Percentiles rank a stretch among this genome's conserved stretches.
Evolutionary conservation across 441 rosid genomes (phyloP).

Genomic region (Adansonia rubrostipa): DNA sequence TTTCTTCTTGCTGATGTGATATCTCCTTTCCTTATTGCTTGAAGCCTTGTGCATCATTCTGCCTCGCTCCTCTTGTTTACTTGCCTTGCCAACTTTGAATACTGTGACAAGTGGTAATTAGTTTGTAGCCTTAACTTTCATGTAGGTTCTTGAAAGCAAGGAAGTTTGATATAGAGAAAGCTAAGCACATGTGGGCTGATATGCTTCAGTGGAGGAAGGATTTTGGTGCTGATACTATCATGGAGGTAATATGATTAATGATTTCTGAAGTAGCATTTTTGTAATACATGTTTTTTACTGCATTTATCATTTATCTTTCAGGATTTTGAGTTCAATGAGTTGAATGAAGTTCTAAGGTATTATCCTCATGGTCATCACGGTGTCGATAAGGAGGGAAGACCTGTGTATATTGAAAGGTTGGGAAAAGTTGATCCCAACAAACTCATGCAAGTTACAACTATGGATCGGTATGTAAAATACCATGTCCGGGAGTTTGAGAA

Average conservation of each 20-base stretch:
- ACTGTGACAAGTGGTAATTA: not conserved
- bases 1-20: conserved; percentile 18
- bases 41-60: conserved; percentile 14
- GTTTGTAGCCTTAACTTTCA: conserved; percentile 9
- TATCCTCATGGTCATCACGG: conserved; percentile 98
- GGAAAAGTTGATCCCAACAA: conserved; percentile 90
- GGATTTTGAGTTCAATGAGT: conserved; percentile 51
- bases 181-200: conserved; percentile 98
- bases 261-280: conserved; percentile 20
- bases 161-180: conserved; percentile 93
- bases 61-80: not conserved
- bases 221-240: conserved; percentile 79
- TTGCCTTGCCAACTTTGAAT: conserved; percentile 4
- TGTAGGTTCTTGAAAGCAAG: conserved; percentile 91
- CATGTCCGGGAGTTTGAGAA: conserved; percentile 97
- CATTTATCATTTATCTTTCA: conserved; percentile 28
- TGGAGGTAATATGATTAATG: conserved; percentile 55
- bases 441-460: conserved; percentile 92
- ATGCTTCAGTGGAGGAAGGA: conserved; percentile 99
- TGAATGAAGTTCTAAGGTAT: conserved; percentile 74
- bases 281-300: conserved; percentile 3
- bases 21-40: not conserved
- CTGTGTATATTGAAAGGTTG: conserved; percentile 88
- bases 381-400: conserved; percentile 96
- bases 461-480: conserved; percentile 87